Conservation (phyloP, 2,329 filamentous ascomycete species). For the Fusarium torulosum region DNA sequence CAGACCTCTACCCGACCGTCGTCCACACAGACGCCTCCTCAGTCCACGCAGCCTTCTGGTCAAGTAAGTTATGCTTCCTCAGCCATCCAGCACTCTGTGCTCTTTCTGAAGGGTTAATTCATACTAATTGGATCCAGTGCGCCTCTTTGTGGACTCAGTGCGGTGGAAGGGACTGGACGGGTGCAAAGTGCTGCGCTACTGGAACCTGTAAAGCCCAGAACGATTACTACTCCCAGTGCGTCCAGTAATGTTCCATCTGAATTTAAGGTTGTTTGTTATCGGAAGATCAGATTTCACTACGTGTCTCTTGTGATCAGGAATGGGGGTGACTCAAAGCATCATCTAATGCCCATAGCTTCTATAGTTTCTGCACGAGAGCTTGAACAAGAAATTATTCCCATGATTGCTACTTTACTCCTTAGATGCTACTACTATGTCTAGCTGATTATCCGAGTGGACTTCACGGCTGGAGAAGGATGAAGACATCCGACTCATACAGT, state of each 20-base stretch:
- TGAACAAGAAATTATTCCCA: no score
- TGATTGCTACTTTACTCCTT: no score
- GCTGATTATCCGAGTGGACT: no score
- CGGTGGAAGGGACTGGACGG: not conserved
- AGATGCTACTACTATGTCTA: no score
- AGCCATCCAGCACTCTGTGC: rapidly evolving
- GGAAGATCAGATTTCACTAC: rapidly evolving
- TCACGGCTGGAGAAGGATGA: no score
- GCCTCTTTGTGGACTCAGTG: slow-evolving; percentile 14
- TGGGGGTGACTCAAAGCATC: rapidly evolving
- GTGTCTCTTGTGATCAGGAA: not conserved
- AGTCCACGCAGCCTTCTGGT: slow-evolving; percentile 6
- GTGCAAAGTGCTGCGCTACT: slow-evolving; percentile 21
- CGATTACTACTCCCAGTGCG: slow-evolving; percentile 18
- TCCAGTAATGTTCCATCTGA: not conserved
- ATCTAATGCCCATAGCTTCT: not conserved
- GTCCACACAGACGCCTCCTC: slow-evolving; percentile 8
- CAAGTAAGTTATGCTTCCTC: not conserved
- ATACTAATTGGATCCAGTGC: not conserved
- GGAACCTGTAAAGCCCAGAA: slow-evolving; percentile 12
- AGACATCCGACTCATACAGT: no score
- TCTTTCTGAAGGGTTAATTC: rapidly evolving
- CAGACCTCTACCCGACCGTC: slow-evolving; percentile 7
- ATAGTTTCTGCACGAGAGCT: not conserved
- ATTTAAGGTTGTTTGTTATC: rapidly evolving